phyloP scores from a whole-genome alignment of 768 basidiomycete species.

The Serendipita sp. region DNA sequence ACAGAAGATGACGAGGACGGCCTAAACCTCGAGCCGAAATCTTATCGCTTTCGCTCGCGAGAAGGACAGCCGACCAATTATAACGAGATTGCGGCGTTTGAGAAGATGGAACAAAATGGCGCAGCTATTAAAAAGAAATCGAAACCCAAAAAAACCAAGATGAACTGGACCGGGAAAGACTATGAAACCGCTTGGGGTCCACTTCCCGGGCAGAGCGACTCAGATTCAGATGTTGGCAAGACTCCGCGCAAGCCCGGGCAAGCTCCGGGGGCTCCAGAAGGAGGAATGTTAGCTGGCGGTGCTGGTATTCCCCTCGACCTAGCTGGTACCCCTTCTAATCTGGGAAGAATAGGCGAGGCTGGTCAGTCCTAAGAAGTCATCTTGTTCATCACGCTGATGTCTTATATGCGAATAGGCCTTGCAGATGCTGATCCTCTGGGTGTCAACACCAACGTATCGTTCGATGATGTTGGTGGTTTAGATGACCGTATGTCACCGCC shows the following conservation, averaged over 20 bases:
- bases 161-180: conserved; percentile 24
- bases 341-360: conserved; percentile 71
- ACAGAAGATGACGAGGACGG: conserved; percentile 16
- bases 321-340: conserved; percentile 66
- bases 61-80: conserved; percentile 13
- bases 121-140: conserved; percentile 6
- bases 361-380: conserved; percentile 24
- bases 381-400: neutral
- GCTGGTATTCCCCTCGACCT: conserved; percentile 37
- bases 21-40: conserved; percentile 22
- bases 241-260: conserved; percentile 50
- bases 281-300: conserved; percentile 28
- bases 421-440: conserved; percentile 94
- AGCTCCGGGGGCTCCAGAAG: conserved; percentile 40
- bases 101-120: conserved; percentile 4
- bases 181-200: conserved; percentile 1
- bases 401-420: conserved; percentile 33
- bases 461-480: conserved; percentile 90
- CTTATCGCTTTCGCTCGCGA: conserved; percentile 22
- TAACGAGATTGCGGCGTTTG: conserved; percentile 8
- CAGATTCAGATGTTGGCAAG: conserved; percentile 5
- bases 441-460: conserved; percentile 82
- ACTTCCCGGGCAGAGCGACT: conserved; percentile 6
- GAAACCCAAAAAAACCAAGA: conserved; percentile 17
- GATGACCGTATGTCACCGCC: conserved; percentile 58